phyloP scores from a whole-genome alignment of 345 rosid genomes.

The Murraya paniculata region DNA sequence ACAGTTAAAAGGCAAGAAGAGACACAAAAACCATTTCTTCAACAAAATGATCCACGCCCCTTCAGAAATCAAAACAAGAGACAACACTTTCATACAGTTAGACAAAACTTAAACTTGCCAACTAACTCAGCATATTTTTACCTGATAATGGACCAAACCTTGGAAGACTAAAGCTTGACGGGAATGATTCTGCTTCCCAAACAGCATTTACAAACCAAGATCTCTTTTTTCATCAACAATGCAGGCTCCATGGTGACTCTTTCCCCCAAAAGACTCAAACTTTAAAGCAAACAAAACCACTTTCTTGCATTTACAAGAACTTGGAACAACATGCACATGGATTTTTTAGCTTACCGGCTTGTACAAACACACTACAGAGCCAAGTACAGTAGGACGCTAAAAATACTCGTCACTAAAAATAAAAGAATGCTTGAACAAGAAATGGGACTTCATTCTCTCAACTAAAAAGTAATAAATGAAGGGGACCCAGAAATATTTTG shows the following conservation, averaged over 20 bases:
- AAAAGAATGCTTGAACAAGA: conserved; percentile 1
- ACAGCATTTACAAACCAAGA: conserved; percentile 37
- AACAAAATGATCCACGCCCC: neutral
- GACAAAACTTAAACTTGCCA: conserved; percentile 11
- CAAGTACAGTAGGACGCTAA: conserved; percentile 2
- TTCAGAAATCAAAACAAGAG: neutral
- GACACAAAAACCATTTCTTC: conserved; percentile 7
- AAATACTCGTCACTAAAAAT: neutral
- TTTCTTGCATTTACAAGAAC: conserved; percentile 17
- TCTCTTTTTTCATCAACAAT: conserved; percentile 44
- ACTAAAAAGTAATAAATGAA: conserved; percentile 22
- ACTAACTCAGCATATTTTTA: conserved; percentile 10
- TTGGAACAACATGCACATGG: conserved; percentile 9
- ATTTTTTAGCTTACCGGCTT: conserved; percentile 4
- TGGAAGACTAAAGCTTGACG: conserved; percentile 9
- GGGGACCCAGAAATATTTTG: conserved; percentile 32
- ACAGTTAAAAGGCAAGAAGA: neutral
- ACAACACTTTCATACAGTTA: neutral
- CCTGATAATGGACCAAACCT: conserved; percentile 24
- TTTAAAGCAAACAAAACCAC: conserved; percentile 29
- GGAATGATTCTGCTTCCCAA: conserved; percentile 27
- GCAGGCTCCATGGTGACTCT: conserved; percentile 28
- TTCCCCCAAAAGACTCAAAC: conserved; percentile 27
- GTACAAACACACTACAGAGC: neutral
- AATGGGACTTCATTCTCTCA: conserved; percentile 16